Conservation (phyloP, 164 flowering plant species). For the Brasenia schreberi region DNA sequence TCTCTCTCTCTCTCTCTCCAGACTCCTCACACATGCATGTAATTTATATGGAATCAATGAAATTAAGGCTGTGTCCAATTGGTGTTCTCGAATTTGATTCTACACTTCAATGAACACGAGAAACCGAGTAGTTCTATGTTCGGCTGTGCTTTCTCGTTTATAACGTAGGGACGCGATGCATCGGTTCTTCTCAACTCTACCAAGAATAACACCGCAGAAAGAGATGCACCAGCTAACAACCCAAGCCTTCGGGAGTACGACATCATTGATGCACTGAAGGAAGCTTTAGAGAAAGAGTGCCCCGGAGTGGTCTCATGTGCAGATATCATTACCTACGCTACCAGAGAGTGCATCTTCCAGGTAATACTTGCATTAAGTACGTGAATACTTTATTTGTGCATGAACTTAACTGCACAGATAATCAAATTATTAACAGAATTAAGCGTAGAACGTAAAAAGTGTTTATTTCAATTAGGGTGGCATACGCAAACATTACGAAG, state of each 20-base stretch:
- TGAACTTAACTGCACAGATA: no score
- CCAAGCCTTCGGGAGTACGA: constrained; percentile 17
- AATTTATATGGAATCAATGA: no score
- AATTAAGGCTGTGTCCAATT: no score
- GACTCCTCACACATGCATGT: no score
- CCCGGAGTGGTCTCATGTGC: constrained; percentile 29
- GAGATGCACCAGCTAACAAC: constrained; percentile 15
- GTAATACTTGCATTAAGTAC: constrained; percentile 2
- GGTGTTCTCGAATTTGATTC: no score
- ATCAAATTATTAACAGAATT: no score
- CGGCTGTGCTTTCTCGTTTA: no score
- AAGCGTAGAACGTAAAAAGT: no score
- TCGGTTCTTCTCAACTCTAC: constrained; percentile 18
- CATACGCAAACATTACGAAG: constrained; percentile 6
- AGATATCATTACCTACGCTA: constrained; percentile 20
- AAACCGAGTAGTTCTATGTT: no score
- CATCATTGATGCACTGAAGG: constrained; percentile 21
- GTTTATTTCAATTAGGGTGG: constrained; percentile 10
- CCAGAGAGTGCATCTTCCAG: constrained; percentile 19
- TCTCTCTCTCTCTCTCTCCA: no score
- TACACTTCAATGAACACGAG: no score
- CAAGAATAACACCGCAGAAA: constrained; percentile 16
- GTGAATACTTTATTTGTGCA: no score
- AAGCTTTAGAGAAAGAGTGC: constrained; percentile 15
- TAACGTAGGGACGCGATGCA: constrained; percentile 26